A percentile compares a stretch with the other conserved stretches of the same genome.
phyloP scores from a whole-genome alignment of 768 basidiomycete species.

The Neoboletus magnificus region DNA sequence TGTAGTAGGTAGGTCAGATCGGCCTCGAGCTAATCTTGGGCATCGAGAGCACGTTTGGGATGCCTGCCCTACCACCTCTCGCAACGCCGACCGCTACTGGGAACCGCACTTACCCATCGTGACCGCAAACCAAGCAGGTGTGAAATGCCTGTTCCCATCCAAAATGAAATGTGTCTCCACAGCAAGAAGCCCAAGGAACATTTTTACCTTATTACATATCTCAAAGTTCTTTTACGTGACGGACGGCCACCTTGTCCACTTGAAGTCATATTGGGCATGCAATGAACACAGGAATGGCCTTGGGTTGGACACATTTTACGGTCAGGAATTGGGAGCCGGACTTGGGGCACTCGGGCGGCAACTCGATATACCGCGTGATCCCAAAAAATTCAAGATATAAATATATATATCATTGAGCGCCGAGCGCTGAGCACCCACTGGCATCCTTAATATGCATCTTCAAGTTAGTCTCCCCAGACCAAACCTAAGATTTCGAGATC shows the following conservation, averaged over 20 bases:
- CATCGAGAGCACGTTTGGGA: not conserved
- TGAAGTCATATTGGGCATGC: not conserved
- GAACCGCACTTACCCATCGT: constrained; percentile 44
- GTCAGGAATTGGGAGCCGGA: not conserved
- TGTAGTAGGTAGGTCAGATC: not conserved
- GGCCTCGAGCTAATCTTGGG: not conserved
- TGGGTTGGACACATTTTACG: not conserved
- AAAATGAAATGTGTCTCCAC: not conserved
- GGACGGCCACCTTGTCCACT: not conserved
- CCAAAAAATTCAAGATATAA: not conserved
- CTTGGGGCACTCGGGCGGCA: not conserved
- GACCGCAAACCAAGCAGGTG: constrained; percentile 54
- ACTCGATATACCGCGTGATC: not conserved
- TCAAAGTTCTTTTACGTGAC: constrained; percentile 27
- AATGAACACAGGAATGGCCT: not conserved
- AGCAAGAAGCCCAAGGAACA: not conserved
- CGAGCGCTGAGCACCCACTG: too few relatives aligned
- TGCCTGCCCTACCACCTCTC: not conserved
- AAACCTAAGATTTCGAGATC: too few relatives aligned
- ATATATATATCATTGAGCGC: not conserved
- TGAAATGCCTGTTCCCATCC: constrained; percentile 40
- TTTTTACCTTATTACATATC: constrained; percentile 35
- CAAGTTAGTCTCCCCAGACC: too few relatives aligned
- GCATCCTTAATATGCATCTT: too few relatives aligned
- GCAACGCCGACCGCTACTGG: too few relatives aligned